These are phyloP conservation scores for Suillus lakei DNA, from an alignment of 768 basidiomycete genomes.

Conservation along the genomic window DNA sequence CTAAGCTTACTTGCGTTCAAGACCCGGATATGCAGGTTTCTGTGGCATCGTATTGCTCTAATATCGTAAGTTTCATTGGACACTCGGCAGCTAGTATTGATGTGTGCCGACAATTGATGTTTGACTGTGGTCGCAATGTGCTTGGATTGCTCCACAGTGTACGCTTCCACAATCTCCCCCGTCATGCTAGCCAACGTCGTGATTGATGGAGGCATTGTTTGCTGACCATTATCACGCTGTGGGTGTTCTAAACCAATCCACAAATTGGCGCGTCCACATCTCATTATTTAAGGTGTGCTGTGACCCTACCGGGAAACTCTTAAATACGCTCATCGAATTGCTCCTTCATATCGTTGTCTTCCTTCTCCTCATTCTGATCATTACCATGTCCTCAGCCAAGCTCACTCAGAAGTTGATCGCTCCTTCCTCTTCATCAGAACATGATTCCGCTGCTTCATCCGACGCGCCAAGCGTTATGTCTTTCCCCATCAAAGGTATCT, in stretches of 20 bases:
- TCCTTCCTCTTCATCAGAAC: background rate
- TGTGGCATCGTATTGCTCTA: background rate
- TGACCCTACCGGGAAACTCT: background rate
- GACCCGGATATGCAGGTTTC: background rate
- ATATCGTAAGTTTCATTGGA: background rate
- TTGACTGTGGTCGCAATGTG: background rate
- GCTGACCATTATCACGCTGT: background rate
- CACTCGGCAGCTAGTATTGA: background rate
- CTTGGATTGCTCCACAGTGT: background rate
- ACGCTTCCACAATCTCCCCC: background rate
- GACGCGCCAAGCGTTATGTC: background rate
- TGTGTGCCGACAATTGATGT: background rate
- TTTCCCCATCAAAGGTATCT: background rate
- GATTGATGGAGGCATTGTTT: background rate
- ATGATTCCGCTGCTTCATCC: background rate
- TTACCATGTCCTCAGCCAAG: conserved; percentile 20
- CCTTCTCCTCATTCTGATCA: background rate
- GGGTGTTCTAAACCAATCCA: background rate
- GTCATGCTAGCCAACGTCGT: no score
- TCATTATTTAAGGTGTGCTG: background rate
- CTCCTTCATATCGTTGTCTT: background rate
- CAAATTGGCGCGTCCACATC: conserved; percentile 14
- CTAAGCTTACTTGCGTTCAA: no score
- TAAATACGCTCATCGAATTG: background rate
- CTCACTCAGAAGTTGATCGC: conserved; percentile 12